Base-by-base conservation (phyloP, 2,329 filamentous ascomycete genomes). In the Talaromyces piceae region DNA sequence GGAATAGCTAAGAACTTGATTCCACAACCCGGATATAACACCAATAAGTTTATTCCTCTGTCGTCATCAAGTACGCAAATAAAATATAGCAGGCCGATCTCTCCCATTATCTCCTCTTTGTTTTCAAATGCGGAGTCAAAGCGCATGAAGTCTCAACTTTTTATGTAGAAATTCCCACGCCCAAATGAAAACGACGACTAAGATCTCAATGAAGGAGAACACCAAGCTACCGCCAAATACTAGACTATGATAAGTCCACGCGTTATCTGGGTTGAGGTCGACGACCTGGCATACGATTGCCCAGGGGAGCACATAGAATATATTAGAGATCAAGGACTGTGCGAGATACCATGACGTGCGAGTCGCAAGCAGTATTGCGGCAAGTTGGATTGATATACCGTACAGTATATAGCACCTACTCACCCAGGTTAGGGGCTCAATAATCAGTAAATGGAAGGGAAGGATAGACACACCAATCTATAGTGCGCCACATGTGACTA, bases 241-340 rank as follows among this genome's bases (percentile, higher is more conserved):
- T 4, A 61, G 50, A 8, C 52, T 54, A 47, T 61, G 54, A 27
- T 57, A 59, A 1, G 56, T 58, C 59, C 59, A 61, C 5, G 57
- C 56, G 8, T 51, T 58, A 0, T 33, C 37, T 18, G 41, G 41
- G 11, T 53, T 45, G 9, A 56, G 47, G 4, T 50, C 9, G 3
- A 50, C 31, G 0, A 56, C 49, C 20, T 58, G 56, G n/a, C 54
- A 57, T 0, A 77, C 81, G 37, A 88, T 79, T 0, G 84, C 83
- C 83, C 84, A 88, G 0, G 84, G 84, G 2, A 89, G 66, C 0
- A 88, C 83, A 61, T 83, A 88, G 0, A 84, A 63, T 0, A 88
- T 45, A 58, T 88, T 88, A 5, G 83, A 86, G 0, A 70, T 76
- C 1, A 88, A 66, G 3, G 80, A 82, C 62, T 88, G 84, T 52